These are phyloP conservation scores for Secale cereale DNA, from an alignment of 176 grass and related monocot genomes.

Conservation along the genomic window DNA sequence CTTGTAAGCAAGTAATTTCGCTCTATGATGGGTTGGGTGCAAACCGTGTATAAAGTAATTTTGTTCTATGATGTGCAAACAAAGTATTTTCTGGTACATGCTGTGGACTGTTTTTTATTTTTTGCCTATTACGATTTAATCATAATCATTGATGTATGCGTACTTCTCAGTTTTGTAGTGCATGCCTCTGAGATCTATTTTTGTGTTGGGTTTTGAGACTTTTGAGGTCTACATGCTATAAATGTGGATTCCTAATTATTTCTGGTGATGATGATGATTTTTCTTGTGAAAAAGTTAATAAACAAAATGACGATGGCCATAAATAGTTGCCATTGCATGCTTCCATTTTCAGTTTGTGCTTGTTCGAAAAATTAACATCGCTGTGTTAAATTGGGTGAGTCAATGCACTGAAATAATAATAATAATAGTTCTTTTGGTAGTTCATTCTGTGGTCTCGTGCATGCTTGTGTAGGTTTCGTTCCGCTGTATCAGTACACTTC, in stretches of 20 bases:
- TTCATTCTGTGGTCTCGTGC: background rate
- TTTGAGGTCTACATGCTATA: background rate
- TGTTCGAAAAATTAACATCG: background rate
- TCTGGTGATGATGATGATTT: background rate
- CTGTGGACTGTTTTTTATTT: background rate
- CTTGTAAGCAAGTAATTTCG: background rate
- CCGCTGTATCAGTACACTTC: background rate
- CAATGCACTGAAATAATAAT: background rate
- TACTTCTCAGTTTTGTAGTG: background rate
- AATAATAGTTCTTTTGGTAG: background rate
- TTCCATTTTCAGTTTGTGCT: conserved; percentile 11
- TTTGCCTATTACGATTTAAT: background rate
- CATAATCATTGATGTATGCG: background rate
- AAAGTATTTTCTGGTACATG: background rate
- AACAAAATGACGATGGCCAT: background rate
- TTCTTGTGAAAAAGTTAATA: background rate
- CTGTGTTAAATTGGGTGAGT: background rate
- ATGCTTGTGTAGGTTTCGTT: background rate
- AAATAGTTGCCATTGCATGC: conserved; percentile 9
- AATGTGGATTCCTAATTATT: background rate
- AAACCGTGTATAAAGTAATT: background rate
- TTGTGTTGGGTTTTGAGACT: background rate
- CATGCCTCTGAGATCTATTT: conserved; percentile 1
- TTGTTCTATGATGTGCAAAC: background rate
- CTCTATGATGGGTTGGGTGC: background rate